Base-by-base conservation (phyloP, 2,329 filamentous ascomycete genomes). In the Davidsoniella eucalypti region DNA sequence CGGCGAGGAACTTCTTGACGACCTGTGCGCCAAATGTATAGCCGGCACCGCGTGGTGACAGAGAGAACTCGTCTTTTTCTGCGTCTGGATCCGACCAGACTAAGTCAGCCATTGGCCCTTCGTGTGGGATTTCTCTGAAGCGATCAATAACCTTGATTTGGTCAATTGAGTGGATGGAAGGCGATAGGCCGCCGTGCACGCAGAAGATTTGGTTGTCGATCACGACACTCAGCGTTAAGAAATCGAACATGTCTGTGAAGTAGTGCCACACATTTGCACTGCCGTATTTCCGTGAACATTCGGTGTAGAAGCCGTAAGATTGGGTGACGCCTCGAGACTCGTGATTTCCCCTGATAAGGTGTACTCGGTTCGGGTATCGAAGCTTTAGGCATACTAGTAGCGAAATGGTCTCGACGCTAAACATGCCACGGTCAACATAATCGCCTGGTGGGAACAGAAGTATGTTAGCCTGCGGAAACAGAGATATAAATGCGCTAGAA, bases 191-290 rank as follows among this genome's bases (percentile, higher is more conserved):
- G 63, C 92, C 92, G 64, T 98, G 92, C 5, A 98, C 92, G 65
- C 92, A 98, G 65, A 98, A 98, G 57, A 98, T 98, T 65, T 96
- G 86, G 65, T 98, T 84, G 64, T 96, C 94, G 63, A 98, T 98
- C 56, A 98, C 90, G 54, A 96, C 93, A 59, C 86, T 94, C 52
- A 98, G 71, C 6, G 90, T 96, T 56, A 98, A 73, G 65, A 94
- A 98, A 68, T 98, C 92, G 67, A 98, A 98, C 88, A 98, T 96
- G 68, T 98, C 92, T 57, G 92, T 98, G 63, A 98, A 98, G 65
- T 96, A 92, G 66, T 98, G 92, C 92, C 92, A 98, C 18, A 98
- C 92, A 60, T 92, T 95, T 56, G 92, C 87, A 62, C 94, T 96
- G 63, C 92, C 92, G 66, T 98, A 98, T 67, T 98, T 98, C 58